Evolutionary conservation across 345 rosid genomes (phyloP), one percentile per base, ranked within the genome.

Genomic region (Eutrema japonicum): DNA sequence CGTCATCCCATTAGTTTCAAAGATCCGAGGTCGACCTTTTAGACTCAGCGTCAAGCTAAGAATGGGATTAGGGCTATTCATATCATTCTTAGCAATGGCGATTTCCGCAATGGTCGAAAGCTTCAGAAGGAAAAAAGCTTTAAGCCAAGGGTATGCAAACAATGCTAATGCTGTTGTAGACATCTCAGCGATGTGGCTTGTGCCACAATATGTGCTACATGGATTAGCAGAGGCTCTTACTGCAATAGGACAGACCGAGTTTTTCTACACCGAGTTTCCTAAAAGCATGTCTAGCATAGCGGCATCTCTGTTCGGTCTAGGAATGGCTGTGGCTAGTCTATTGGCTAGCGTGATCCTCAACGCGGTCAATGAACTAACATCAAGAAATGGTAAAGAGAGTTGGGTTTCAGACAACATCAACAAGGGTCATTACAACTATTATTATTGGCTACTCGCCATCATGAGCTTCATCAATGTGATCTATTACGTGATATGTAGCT

Each of bases 151-250:
- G 10, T 73, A 64, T 46, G 38, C 22, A 49, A 80, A 81, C 80
- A 77, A 78, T 52, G 79, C 87, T 0, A 43, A 7, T 41, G 87
- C 77, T 1, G 83, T 80, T 43, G 66, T 77, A 59, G 33, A 59
- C 63, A 87, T 89, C 84, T 92, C 98, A 6, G 98, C 92, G 0
- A 75, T 87, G 87, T 89, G 98, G 93, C 85, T 89, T 0, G 79
- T 85, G n/a, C 96, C 92, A 33, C 88, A 85, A 29, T 80, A 81
- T 70, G 75, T 81, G 52, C 40, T 92, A 65, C 72, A 72, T n/a
- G 98, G 96, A 13, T 56, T 92, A 12, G 89, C 96, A 0, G 96
- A 89, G 77, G 96, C 95, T 3, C 82, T 92, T 13, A 80, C 73
- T 13, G 88, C 86, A 0, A 87, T 92, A 38, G 96, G 86, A 16